Conservation (phyloP, 495 filamentous ascomycete species). For the Glonium stellatum region DNA sequence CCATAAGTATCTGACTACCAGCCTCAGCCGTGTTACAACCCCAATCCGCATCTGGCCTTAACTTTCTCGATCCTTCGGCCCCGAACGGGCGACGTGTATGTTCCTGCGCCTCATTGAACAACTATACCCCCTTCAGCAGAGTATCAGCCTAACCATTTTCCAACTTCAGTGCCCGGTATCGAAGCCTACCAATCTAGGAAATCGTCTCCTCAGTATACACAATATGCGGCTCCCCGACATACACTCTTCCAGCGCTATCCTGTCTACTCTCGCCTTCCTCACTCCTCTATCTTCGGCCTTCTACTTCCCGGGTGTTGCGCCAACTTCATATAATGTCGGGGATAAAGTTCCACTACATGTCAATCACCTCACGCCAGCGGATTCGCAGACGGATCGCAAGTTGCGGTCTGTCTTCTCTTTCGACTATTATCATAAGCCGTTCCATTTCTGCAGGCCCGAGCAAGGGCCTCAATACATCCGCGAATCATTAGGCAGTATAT, state of each 20-base stretch:
- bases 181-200: background rate
- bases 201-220: background rate
- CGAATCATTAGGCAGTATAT: conserved; percentile 88
- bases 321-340: conserved; percentile 74
- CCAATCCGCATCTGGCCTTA: background rate
- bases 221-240: conserved; percentile 26
- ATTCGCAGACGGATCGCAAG: conserved; percentile 64
- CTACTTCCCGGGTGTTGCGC: conserved; percentile 93
- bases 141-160: background rate
- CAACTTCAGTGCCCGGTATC: background rate
- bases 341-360: conserved; percentile 83
- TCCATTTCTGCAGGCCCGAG: conserved; percentile 79
- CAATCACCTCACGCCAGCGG: conserved; percentile 81
- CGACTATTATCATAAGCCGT: conserved; percentile 85
- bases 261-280: conserved; percentile 29
- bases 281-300: conserved; percentile 61
- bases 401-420: conserved; percentile 86
- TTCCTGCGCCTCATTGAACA: background rate
- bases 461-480: conserved; percentile 65
- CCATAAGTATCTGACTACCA: background rate
- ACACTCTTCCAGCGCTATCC: conserved; percentile 11
- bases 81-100: conserved; percentile 10
- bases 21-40: background rate
- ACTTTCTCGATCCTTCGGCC: background rate
- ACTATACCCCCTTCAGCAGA: background rate